Conservation (phyloP, 2,329 filamentous ascomycete species). For the Blastomyces silverae region DNA sequence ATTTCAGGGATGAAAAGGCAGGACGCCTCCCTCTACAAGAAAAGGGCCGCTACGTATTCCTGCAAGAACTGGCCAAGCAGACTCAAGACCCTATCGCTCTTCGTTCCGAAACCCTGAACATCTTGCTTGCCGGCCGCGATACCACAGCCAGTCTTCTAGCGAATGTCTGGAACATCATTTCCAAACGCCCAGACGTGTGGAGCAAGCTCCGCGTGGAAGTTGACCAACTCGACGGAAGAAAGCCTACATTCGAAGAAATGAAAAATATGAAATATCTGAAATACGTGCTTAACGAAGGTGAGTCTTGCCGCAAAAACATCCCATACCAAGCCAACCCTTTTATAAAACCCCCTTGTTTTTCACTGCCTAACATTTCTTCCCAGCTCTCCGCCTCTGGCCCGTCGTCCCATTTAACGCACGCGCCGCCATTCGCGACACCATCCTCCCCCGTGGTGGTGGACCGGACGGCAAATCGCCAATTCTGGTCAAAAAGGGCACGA, state of each 20-base stretch:
- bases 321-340: neutral
- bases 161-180: slow-evolving; percentile 75
- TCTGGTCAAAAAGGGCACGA: slow-evolving; percentile 44
- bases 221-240: slow-evolving; percentile 55
- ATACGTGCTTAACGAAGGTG: slow-evolving; percentile 62
- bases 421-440: slow-evolving; percentile 63
- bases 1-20: slow-evolving; percentile 22
- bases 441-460: slow-evolving; percentile 60
- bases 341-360: neutral
- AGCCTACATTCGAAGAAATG: slow-evolving; percentile 66
- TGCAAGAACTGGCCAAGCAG: slow-evolving; percentile 50
- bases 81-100: slow-evolving; percentile 43
- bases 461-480: slow-evolving; percentile 42
- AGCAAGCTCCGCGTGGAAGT: slow-evolving; percentile 68
- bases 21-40: slow-evolving; percentile 21
- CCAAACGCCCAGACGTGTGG: slow-evolving; percentile 61
- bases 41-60: slow-evolving; percentile 48
- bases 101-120: slow-evolving; percentile 52
- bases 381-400: slow-evolving; percentile 63
- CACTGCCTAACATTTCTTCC: neutral
- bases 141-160: slow-evolving; percentile 76
- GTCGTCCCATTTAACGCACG: slow-evolving; percentile 73
- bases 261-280: slow-evolving; percentile 80
- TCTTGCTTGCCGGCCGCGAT: slow-evolving; percentile 74
- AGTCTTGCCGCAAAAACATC: neutral